Base-by-base conservation (phyloP, 306 rosid genomes). In the Vigna hirtella region DNA sequence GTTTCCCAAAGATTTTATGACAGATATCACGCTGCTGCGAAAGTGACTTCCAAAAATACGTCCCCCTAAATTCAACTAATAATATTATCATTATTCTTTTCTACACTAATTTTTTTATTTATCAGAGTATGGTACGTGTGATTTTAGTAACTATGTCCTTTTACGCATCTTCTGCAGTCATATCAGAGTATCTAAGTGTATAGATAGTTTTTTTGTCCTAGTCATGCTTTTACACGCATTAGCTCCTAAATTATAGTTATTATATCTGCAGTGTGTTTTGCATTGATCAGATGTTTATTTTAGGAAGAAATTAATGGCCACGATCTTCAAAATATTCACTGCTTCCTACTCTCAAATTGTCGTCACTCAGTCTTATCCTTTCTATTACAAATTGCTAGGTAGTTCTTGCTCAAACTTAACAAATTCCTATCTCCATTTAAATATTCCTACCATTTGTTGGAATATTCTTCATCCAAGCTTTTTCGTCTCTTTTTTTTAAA, bases 1-100 rank as follows among this genome's bases (percentile, higher is more conserved):
- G 55, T 77, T 81, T 88, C 38, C 20, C 11, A 77, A 70, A 70
- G 56, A 82, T 82, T 82, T 72, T 64, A 52, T 62, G 40, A 82
- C 32, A 77, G 72, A 83, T 72, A 48, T 72, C 67, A 67, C 66
- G 83, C 62, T 50, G 30, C 7, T 66, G 14, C 2, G 84, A 30
- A 0, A 30, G 70, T 34, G 87, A 80, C 81, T 10, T 13, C 6
- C 70, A 48, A 28, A 58, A 18, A 58, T 70, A 9, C 13, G 7
- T 6, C 4, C 3, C 15, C 7, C 14, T 36, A 36, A 18, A 30
- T 32, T 57, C 10, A 18, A 63, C 9, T 7, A 36, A 5, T 15
- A 1, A 8, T 45, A 45, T 45, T 11, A 45, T 45, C 12, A 43
- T 43, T 17, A 2, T 17, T 2, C 0, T 30, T 30, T 30, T 30